Conservation (phyloP, 2,329 filamentous ascomycete genomes). For the Alternaria tenuissima region DNA sequence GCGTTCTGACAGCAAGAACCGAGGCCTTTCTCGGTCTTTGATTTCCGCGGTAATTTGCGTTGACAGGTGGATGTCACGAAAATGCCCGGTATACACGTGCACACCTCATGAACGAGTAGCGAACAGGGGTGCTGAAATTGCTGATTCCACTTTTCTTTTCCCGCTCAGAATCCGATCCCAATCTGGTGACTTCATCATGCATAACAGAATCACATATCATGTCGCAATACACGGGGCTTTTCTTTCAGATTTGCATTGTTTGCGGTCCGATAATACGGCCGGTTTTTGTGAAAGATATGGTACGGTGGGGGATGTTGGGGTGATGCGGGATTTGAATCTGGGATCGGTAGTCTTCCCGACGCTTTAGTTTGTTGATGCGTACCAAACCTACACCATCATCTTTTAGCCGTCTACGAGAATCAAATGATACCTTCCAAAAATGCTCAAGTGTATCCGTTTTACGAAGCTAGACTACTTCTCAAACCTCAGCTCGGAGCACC, state of each 20-base stretch:
- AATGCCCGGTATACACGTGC: background rate
- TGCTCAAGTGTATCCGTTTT: background rate
- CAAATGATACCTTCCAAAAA: background rate
- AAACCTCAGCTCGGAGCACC: background rate
- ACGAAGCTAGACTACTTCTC: background rate
- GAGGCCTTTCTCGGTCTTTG: background rate
- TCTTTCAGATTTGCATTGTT: constrained; percentile 5
- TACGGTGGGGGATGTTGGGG: constrained; percentile 2
- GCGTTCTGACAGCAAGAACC: background rate
- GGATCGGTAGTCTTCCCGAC: constrained; percentile 17
- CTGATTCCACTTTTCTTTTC: constrained; percentile 7
- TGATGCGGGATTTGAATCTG: constrained; percentile 17
- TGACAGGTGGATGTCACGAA: background rate
- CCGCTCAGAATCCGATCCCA: background rate
- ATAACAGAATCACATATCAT: background rate
- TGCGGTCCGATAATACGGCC: constrained; percentile 2
- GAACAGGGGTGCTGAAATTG: constrained; percentile 17
- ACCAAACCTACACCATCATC: background rate
- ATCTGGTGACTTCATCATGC: constrained; percentile 3
- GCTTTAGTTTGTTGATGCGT: constrained; percentile 3
- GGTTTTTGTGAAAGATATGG: background rate
- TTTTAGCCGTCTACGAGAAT: background rate
- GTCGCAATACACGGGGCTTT: constrained; percentile 2
- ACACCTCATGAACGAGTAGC: background rate
- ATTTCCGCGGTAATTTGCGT: constrained; percentile 2